Evolutionary conservation across 148 eudicot species (phyloP).

Genomic region (Vaccinium corymbosum): DNA sequence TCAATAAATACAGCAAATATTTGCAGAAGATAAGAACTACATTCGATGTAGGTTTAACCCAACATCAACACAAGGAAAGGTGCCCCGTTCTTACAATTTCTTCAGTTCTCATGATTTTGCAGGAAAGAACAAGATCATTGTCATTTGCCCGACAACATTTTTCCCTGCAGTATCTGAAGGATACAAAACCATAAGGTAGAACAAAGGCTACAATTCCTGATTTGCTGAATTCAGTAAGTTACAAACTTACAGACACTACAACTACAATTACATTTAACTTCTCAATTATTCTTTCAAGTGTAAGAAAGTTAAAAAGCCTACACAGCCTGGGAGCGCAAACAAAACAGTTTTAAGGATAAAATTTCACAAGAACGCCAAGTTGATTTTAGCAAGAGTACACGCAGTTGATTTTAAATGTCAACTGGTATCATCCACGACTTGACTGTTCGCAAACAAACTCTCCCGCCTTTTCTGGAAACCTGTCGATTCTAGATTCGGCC

Average conservation of each 20-base stretch:
- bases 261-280: neutral
- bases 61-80: neutral
- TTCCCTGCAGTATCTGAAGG: neutral
- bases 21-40: neutral
- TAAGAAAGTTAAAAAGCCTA: constrained; percentile 13
- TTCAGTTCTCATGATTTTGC: neutral
- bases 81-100: neutral
- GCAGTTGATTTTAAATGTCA: constrained; percentile 19
- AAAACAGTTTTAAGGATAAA: neutral
- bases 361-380: neutral
- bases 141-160: neutral
- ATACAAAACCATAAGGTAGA: neutral
- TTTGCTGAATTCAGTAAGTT: neutral
- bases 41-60: neutral
- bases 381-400: neutral
- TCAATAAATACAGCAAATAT: neutral
- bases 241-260: neutral
- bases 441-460: constrained; percentile 31
- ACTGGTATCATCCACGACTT: constrained; percentile 39
- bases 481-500: constrained; percentile 58
- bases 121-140: neutral
- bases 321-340: neutral
- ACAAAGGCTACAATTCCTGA: neutral
- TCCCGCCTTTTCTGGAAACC: constrained; percentile 76
- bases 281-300: neutral